Percentiles rank a stretch among this genome's conserved stretches.
phyloP scores from a whole-genome alignment of 1,284 basidiomycete species.

The Cryptococcus sp. region DNA sequence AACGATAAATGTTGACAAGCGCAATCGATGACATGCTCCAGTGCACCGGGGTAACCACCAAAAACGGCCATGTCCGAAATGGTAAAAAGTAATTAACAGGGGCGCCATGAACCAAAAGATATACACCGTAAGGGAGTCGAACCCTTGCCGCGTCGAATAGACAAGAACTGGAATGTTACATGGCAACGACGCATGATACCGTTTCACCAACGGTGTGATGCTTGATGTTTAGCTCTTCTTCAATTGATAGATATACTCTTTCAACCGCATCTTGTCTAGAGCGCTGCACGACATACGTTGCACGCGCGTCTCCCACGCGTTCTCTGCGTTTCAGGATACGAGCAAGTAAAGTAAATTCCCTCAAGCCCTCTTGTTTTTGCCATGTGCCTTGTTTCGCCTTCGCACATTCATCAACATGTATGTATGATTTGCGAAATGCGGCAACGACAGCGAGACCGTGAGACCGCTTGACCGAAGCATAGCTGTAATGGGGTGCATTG shows the following conservation, averaged over 20 bases:
- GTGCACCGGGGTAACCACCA: not conserved
- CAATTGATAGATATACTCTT: too few relatives aligned
- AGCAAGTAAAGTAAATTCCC: not conserved
- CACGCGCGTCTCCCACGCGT: not conserved
- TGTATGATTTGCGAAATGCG: too few relatives aligned
- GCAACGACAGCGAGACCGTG: too few relatives aligned
- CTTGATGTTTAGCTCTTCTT: not conserved
- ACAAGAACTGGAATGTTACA: not conserved
- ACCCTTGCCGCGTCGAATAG: conserved; percentile 36
- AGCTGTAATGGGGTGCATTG: too few relatives aligned
- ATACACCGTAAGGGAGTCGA: conserved; percentile 43
- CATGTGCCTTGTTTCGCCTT: too few relatives aligned
- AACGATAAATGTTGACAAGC: not conserved
- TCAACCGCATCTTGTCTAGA: too few relatives aligned
- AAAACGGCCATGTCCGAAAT: too few relatives aligned
- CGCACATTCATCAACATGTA: too few relatives aligned
- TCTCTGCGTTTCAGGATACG: too few relatives aligned
- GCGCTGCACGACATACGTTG: too few relatives aligned
- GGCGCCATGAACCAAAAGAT: conserved; percentile 7
- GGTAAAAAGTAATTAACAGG: not conserved
- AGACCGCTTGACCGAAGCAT: too few relatives aligned
- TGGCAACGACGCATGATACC: conserved; percentile 43
- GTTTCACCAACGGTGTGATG: conserved; percentile 40
- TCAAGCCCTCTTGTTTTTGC: too few relatives aligned
- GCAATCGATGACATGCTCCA: not conserved